Conservation (phyloP, 768 basidiomycete species). For the Phylloporus sp. region DNA sequence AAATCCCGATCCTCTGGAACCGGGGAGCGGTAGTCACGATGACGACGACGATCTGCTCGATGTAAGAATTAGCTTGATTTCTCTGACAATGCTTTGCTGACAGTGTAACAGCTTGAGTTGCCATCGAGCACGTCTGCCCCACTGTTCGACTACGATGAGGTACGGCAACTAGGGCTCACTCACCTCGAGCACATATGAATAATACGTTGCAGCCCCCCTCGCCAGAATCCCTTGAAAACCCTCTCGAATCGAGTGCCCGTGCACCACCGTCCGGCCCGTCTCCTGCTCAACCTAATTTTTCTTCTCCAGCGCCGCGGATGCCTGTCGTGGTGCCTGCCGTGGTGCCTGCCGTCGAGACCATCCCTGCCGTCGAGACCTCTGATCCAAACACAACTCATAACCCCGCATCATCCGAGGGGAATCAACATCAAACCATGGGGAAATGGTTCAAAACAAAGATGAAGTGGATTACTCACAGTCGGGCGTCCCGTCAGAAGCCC, state of each 20-base stretch:
- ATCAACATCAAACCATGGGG: not conserved
- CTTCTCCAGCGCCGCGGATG: not conserved
- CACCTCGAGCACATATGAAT: no score
- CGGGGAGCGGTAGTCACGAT: not conserved
- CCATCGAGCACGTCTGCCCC: not conserved
- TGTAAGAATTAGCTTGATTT: not conserved
- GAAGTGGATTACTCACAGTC: not conserved
- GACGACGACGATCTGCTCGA: not conserved
- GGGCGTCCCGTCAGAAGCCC: not conserved
- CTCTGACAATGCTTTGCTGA: not conserved
- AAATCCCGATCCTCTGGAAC: not conserved
- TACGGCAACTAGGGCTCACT: not conserved
- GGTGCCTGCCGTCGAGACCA: not conserved
- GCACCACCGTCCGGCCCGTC: not conserved
- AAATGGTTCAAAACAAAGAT: not conserved
- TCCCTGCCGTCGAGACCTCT: not conserved
- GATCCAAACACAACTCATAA: not conserved
- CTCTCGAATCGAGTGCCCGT: no score
- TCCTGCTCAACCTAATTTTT: not conserved
- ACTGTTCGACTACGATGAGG: not conserved
- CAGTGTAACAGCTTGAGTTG: not conserved
- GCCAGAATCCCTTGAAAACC: not conserved
- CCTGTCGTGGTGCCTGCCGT: no score
- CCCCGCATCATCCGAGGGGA: not conserved
- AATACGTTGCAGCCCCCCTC: not conserved